A percentile compares a stretch with the other conserved stretches of the same genome.
Conservation (phyloP, 2,329 filamentous ascomycete genomes). For the Raffaelea ambrosiae region DNA sequence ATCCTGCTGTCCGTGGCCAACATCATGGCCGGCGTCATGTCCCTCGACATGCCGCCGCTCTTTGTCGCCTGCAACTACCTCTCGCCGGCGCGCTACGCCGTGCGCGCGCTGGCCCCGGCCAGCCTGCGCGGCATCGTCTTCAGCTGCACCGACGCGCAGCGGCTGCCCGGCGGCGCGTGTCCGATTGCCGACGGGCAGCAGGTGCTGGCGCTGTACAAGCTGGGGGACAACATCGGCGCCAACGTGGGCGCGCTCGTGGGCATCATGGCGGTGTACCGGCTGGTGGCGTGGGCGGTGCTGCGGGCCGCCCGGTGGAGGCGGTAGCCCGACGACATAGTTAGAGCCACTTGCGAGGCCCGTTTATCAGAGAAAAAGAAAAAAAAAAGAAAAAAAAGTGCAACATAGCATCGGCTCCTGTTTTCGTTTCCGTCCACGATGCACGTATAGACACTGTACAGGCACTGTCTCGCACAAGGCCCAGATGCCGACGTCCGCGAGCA, state of each 20-base stretch:
- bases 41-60: slow-evolving; percentile 57
- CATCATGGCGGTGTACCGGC: slow-evolving; percentile 39
- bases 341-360: too few species aligned
- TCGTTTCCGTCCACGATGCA: too few species aligned
- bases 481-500: too few species aligned
- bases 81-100: slow-evolving; percentile 53
- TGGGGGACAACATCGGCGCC: slow-evolving; percentile 61
- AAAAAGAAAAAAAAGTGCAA: too few species aligned
- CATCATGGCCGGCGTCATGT: slow-evolving; percentile 55
- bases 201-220: slow-evolving; percentile 41
- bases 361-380: too few species aligned
- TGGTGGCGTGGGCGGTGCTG: slow-evolving; percentile 17
- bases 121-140: slow-evolving; percentile 47
- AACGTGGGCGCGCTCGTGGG: slow-evolving; percentile 43
- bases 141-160: slow-evolving; percentile 38
- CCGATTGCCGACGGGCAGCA: slow-evolving; percentile 41
- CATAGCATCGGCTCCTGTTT: too few species aligned
- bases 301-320: slow-evolving; percentile 11
- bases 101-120: slow-evolving; percentile 31
- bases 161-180: slow-evolving; percentile 41
- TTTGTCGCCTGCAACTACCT: slow-evolving; percentile 50
- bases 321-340: too few species aligned
- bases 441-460: too few species aligned
- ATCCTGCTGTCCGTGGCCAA: slow-evolving; percentile 63
- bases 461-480: too few species aligned